Percentiles rank a stretch among this genome's conserved stretches.
Evolutionary conservation across 495 filamentous ascomycete species (phyloP).

Genomic region (Copromyces sp.): DNA sequence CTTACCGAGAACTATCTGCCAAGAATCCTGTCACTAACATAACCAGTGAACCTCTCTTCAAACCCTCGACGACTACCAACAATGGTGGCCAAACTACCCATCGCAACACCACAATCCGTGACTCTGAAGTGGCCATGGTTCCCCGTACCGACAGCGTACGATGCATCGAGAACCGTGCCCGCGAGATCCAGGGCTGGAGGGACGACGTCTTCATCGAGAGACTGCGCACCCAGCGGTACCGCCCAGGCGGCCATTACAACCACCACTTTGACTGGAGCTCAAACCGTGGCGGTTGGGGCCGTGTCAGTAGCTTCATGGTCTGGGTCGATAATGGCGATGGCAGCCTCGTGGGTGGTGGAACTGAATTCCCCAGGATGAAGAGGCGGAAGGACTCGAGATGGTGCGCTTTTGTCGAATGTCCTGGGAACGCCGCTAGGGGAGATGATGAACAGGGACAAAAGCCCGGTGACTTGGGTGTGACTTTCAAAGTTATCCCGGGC

Average conservation of each 20-base stretch:
- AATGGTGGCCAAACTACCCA: slow-evolving; percentile 24
- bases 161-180: slow-evolving; percentile 34
- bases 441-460: slow-evolving; percentile 2
- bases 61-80: slow-evolving; percentile 34
- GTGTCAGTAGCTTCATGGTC: slow-evolving; percentile 39
- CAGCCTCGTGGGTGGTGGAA: slow-evolving; percentile 30
- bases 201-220: slow-evolving; percentile 35
- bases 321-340: slow-evolving; percentile 28
- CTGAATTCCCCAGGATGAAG: slow-evolving; percentile 32
- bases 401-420: slow-evolving; percentile 37
- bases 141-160: slow-evolving; percentile 30
- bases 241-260: slow-evolving; percentile 28
- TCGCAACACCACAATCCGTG: slow-evolving; percentile 27
- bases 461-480: slow-evolving; percentile 17
- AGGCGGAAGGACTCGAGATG: slow-evolving; percentile 21
- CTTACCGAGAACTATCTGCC: neutral
- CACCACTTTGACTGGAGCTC: slow-evolving; percentile 40
- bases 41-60: slow-evolving; percentile 29
- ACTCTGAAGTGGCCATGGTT: slow-evolving; percentile 39
- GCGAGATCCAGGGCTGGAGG: slow-evolving; percentile 36
- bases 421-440: neutral
- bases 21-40: neutral
- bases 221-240: slow-evolving; percentile 34
- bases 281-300: slow-evolving; percentile 31
- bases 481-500: slow-evolving; percentile 31